Conservation (phyloP, 805 yeast genomes). For the Saitoella complicata region DNA sequence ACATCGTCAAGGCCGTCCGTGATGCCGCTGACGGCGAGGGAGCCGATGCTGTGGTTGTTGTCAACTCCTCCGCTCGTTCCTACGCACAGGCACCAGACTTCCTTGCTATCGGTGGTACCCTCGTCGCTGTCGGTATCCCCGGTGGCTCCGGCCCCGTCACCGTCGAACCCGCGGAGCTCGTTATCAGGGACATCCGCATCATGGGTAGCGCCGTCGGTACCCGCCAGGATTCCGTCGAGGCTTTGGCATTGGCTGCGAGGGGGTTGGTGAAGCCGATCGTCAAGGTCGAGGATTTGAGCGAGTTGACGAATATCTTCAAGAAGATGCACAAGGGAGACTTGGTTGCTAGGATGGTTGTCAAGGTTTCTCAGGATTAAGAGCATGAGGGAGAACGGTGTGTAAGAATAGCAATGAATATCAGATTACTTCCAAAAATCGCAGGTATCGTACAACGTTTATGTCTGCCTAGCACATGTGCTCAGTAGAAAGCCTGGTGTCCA, state of each 20-base stretch:
- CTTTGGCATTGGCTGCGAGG: conserved; percentile 13
- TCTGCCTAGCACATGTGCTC: not conserved
- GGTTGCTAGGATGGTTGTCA: conserved; percentile 79
- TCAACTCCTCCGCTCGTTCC: conserved; percentile 47
- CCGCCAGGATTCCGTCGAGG: conserved; percentile 13
- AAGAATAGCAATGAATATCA: too few relatives aligned
- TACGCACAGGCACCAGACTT: conserved; percentile 10
- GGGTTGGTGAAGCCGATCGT: conserved; percentile 26
- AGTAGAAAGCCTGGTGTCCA: conserved; percentile 23
- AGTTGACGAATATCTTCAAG: conserved; percentile 50
- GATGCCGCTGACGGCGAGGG: conserved; percentile 54
- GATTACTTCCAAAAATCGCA: too few relatives aligned
- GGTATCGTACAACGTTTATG: too few relatives aligned
- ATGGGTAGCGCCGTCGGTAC: conserved; percentile 15
- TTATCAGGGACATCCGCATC: conserved; percentile 9
- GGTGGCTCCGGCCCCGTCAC: conserved; percentile 4
- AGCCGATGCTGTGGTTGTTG: conserved; percentile 28
- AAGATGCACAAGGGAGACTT: conserved; percentile 74
- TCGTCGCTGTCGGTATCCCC: conserved; percentile 15
- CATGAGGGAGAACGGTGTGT: too few relatives aligned
- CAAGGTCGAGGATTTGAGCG: conserved; percentile 59
- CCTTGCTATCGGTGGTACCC: conserved; percentile 12
- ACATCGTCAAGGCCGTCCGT: conserved; percentile 25
- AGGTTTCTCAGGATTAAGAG: conserved; percentile 26
- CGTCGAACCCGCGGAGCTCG: conserved; percentile 10